Base-by-base conservation (phyloP, 805 yeast genomes). In the Candida quercuum region DNA sequence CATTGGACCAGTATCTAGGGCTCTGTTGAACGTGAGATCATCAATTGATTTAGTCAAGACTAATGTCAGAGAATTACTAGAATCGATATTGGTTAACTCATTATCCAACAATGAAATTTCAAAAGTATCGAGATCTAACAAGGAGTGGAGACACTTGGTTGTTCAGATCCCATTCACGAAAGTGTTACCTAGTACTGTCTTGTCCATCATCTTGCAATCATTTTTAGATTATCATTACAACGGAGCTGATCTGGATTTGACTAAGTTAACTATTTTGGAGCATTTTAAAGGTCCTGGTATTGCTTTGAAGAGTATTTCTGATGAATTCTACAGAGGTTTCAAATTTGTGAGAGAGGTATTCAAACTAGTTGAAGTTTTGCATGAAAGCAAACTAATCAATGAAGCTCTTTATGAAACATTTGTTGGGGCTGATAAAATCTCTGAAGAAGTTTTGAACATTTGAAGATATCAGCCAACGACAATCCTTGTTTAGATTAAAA, bases 1-100 rank as follows among this genome's bases (percentile, higher is more conserved):
- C 60, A 71, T 72, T 32, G 89, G 89, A 2, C 88, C 87, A 12
- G 66, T 86, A 24, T 83, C 86, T 14, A 74, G 81, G 46, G 71
- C 75, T 27, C 63, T 86, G 25, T 64, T 85, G 34, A 72, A 76
- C 31, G 83, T 81, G 56, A 72, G 88, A 52, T 79, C 87, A 15
- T 76, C 77, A 39, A 56, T 82, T 33, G 69, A 76, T 38, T 72
- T 72, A 33, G 57, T 82, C 33, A 70, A 70, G 22, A 61, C 59
- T 17, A 69, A 68, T 29, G 54, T 78, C 20, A 70, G 75, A 42
- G 78, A 77, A 45, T 59, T 79, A n/a, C 54, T 77, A 21, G 82
- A 77, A 46, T 66, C 68, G 33, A 70, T 67, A 35, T 51, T 67
- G 40, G 72, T 68, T 52, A 75, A 78, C 16, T 67, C 71, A 36